Evolutionary conservation across 1,139 yeast species (phyloP), one percentile per base, ranked within the genome.

Genomic region (Nakaseomyces kungkrabaensis): DNA sequence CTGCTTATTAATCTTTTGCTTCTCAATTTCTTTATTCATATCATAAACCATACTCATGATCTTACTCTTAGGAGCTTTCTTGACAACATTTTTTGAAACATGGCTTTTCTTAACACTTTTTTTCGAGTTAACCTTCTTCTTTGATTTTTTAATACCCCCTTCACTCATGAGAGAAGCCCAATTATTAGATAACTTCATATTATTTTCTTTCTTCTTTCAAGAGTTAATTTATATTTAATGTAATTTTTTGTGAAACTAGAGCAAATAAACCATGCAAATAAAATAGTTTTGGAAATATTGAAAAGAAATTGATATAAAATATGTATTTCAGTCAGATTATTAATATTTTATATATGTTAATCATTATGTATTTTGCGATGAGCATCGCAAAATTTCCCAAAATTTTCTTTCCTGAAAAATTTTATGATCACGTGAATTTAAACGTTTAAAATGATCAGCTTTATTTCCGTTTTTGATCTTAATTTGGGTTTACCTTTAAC

Each of bases 101-200:
- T 26, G 37, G 5, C 31, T 36, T 10, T 48, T 50, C 42, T 50
- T 53, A 29, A 29, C 45, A 27, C 48, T 46, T 25, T 43, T 42
- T 37, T 54, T 53, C 44, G n/a, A 7, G 5, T 11, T 9, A 7
- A 17, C 44, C 11, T 38, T 38, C 42, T 38, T 38, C 42, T 26
- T 26, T 1, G 7, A 17, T 36, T 27, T 27, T 13, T 43, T 33
- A 4, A 6, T 34, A 22, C 25, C 36, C 4, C 5, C 25, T 4
- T 32, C 46, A 9, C 32, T n/a, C 43, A 57, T 61, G 4, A 64
- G 50, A 27, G 57, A 54, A 13, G 51, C 44, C 68, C 68, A 65
- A 48, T 66, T 66, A 1, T 67, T 60, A 9, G 69, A 66, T 33
- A 63, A 54, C n/a, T 54, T 65, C 69, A 65, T 65, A 5, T 11